Evolutionary conservation across 2,329 filamentous ascomycete species (phyloP).

Genomic region (Cadophora luteo-olivacea): DNA sequence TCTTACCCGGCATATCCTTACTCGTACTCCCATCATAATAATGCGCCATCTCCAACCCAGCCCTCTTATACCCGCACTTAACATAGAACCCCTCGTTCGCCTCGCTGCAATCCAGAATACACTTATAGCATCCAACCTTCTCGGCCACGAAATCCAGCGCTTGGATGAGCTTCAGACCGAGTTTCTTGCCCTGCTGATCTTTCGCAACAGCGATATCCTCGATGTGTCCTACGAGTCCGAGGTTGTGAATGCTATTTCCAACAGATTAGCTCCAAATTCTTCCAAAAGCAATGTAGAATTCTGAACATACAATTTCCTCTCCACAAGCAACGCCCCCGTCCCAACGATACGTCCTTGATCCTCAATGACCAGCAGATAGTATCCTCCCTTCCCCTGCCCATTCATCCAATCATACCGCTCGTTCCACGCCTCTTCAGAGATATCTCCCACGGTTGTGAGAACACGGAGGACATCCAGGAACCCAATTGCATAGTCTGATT

Average conservation of each 20-base stretch:
- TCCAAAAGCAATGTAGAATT: background rate
- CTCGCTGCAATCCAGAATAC: slow-evolving; percentile 94
- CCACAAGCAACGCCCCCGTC: slow-evolving; percentile 87
- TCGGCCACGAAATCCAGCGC: slow-evolving; percentile 89
- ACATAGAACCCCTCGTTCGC: slow-evolving; percentile 97
- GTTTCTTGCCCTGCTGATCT: slow-evolving; percentile 96
- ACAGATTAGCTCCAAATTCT: slow-evolving; percentile 27
- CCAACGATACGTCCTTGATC: slow-evolving; percentile 79
- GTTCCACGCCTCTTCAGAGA: slow-evolving; percentile 75
- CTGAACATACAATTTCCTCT: slow-evolving; percentile 85
- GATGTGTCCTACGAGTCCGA: slow-evolving; percentile 90
- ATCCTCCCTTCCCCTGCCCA: slow-evolving; percentile 67
- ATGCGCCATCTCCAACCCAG: slow-evolving; percentile 96
- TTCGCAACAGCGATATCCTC: slow-evolving; percentile 97
- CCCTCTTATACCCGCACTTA: slow-evolving; percentile 93
- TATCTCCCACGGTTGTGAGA: slow-evolving; percentile 90
- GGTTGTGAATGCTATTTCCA: slow-evolving; percentile 70
- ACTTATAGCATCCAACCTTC: slow-evolving; percentile 94
- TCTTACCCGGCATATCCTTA: slow-evolving; percentile 22
- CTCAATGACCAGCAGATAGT: slow-evolving; percentile 83
- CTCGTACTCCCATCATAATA: slow-evolving; percentile 63
- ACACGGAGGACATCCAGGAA: slow-evolving; percentile 93
- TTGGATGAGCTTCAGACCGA: slow-evolving; percentile 91
- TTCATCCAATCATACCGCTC: slow-evolving; percentile 84
- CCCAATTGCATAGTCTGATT: slow-evolving; percentile 78